Evolutionary conservation across 139 green algal genomes (phyloP), one percentile per base, ranked within the genome.

Genomic region (Coccomyxa sp.): DNA sequence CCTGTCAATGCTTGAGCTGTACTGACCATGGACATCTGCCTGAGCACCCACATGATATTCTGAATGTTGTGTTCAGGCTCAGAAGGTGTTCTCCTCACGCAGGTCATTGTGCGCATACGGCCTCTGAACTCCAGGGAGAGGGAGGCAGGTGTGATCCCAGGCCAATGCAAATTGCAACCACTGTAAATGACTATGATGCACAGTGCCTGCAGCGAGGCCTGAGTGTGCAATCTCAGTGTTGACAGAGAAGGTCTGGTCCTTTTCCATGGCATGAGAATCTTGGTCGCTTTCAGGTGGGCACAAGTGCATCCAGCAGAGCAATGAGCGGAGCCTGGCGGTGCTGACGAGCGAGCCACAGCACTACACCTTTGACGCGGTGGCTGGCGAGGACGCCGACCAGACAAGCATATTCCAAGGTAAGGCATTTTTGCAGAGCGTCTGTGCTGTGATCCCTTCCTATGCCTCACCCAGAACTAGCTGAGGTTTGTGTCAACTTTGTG

Each of bases 301-400:
- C 18, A 71, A 71, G 22, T 89, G 81, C 54, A n/a, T 90, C 37
- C 74, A 85, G 78, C 74, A 80, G 34, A 64, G 39, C 7, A 78
- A 58, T 24, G 35, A 27, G 29, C 78, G 34, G 31, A 72, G 39
- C 2, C 76, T 90, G 71, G 71, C 68, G n/a, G 40, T 89, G 18
- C 58, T 80, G 64, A 78, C 76, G 24, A 55, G 58, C n/a, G 79
- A 86, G 24, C 80, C 79, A 5, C 86, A 89, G 68, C 35, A 39
- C 40, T 90, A 83, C 68, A 81, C 82, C 22, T 90, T 90, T 78
- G 86, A 90, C 44, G 54, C 77, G 31, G 82, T 90, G 14, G 77
- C 81, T 2, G 69, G 58, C 12, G 77, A 84, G 54, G 55, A 6
- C 27, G 73, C 69, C 29, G 35, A 58, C 24, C 86, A 90, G 74